Percentiles rank a stretch among this genome's conserved stretches.
Conservation (phyloP, 169 alveolate species). For the Prorocentrum cordatum region DNA sequence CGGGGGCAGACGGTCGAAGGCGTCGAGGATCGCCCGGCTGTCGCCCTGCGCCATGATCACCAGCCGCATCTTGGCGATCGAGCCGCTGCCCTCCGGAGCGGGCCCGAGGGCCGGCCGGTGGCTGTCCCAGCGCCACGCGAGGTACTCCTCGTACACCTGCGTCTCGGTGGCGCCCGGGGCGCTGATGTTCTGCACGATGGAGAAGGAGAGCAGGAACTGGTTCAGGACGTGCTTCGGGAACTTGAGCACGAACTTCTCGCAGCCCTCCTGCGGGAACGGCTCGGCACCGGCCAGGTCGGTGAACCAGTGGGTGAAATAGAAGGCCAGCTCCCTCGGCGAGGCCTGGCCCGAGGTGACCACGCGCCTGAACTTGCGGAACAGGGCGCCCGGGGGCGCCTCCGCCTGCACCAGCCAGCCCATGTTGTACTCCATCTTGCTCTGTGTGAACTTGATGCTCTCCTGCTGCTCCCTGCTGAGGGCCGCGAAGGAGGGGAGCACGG, state of each 20-base stretch:
- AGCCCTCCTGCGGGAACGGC: constrained; percentile 63
- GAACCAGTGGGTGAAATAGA: constrained; percentile 60
- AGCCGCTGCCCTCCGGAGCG: too few species aligned
- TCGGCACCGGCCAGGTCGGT: constrained; percentile 60
- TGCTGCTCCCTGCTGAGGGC: constrained; percentile 29
- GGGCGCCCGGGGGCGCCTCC: constrained; percentile 66
- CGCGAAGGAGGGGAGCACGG: constrained; percentile 25
- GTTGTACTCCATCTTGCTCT: constrained; percentile 62
- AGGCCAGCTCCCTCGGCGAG: constrained; percentile 57
- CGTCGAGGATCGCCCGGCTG: too few species aligned
- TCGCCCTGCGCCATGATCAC: too few species aligned
- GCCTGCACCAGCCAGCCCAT: constrained; percentile 69
- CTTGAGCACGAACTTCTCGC: constrained; percentile 14
- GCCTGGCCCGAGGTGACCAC: too few species aligned
- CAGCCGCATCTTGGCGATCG: too few species aligned
- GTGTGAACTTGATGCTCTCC: constrained; percentile 45
- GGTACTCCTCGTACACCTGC: constrained; percentile 39
- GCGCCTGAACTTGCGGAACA: constrained; percentile 18
- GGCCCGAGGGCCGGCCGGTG: not conserved
- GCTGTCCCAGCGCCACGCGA: constrained; percentile 32
- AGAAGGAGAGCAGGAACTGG: constrained; percentile 13
- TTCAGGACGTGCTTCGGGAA: not conserved
- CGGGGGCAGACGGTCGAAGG: too few species aligned
- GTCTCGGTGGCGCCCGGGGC: constrained; percentile 65
- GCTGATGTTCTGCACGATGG: constrained; percentile 24